These are phyloP conservation scores for Mimosa bimucronata DNA, from an alignment of 306 rosid genomes.

Conservation along the genomic window DNA sequence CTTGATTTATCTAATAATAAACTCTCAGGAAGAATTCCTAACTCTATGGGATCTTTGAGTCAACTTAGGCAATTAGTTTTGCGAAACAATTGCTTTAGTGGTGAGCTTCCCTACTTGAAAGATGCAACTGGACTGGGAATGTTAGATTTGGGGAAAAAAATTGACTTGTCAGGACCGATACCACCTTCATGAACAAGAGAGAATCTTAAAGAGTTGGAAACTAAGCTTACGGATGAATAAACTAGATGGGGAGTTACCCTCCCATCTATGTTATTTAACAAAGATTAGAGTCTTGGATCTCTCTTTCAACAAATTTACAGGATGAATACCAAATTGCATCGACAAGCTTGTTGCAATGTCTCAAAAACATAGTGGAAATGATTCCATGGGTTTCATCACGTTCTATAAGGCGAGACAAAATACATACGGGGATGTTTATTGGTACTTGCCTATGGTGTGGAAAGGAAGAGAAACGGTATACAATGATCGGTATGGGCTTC, in stretches of 20 bases:
- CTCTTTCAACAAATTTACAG: background rate
- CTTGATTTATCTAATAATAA: background rate
- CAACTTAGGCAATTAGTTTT: background rate
- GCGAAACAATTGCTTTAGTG: background rate
- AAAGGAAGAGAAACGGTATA: background rate
- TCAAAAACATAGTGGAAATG: background rate
- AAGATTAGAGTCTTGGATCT: background rate
- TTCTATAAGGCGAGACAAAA: too few species aligned
- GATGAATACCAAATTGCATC: slow-evolving; percentile 7
- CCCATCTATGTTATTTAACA: background rate
- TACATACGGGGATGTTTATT: too few species aligned
- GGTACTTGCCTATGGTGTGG: background rate
- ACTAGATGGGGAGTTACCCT: background rate
- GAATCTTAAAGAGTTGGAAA: too few species aligned
- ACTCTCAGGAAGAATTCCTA: background rate
- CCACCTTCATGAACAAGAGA: too few species aligned
- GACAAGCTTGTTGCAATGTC: background rate
- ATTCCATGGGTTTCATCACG: too few species aligned
- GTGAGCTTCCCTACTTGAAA: background rate
- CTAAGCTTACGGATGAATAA: background rate
- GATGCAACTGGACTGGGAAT: background rate
- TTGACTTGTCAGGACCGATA: background rate
- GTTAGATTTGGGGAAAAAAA: background rate
- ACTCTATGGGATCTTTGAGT: background rate
- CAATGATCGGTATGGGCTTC: background rate